Percentiles rank a stretch among this genome's conserved stretches.
phyloP scores from a whole-genome alignment of 352 stramenopile genomes.

The Globisporangium ultimum region DNA sequence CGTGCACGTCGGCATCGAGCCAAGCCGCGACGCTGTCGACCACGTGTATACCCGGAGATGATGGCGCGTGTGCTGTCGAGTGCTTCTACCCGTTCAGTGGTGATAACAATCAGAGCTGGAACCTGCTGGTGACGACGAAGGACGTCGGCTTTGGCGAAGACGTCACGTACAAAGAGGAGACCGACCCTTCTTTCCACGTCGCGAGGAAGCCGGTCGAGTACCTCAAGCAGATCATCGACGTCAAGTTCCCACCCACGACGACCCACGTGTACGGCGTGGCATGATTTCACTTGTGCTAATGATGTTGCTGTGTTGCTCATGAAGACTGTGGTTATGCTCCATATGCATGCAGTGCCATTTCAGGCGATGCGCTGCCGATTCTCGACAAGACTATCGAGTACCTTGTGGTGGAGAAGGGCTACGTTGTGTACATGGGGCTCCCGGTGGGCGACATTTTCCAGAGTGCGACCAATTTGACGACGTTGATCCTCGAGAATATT shows the following conservation, averaged over 20 bases:
- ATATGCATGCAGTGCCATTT: constrained; percentile 17
- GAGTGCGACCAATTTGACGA: constrained; percentile 25
- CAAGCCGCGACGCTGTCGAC: constrained; percentile 2
- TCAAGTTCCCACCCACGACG: constrained; percentile 26
- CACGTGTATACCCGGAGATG: constrained; percentile 11
- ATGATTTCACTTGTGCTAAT: constrained; percentile 2
- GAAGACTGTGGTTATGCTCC: background rate
- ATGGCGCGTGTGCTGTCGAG: constrained; percentile 28
- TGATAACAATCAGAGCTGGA: constrained; percentile 17
- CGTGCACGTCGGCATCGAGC: constrained; percentile 10
- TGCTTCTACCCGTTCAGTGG: constrained; percentile 35
- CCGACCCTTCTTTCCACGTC: constrained; percentile 24
- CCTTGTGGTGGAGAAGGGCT: constrained; percentile 21
- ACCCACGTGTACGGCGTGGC: constrained; percentile 32
- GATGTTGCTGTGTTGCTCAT: background rate
- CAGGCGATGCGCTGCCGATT: constrained; percentile 33
- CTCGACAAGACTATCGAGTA: constrained; percentile 30
- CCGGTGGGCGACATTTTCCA: constrained; percentile 14
- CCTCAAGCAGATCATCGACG: constrained; percentile 20
- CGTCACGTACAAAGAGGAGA: constrained; percentile 7
- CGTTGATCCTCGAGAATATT: constrained; percentile 37
- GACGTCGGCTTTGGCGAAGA: constrained; percentile 27
- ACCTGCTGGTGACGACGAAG: constrained; percentile 28
- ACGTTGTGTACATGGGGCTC: constrained; percentile 20
- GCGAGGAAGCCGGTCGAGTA: constrained; percentile 19